Base-by-base conservation (phyloP, 805 yeast genomes). In the Myxozyma geophila region DNA sequence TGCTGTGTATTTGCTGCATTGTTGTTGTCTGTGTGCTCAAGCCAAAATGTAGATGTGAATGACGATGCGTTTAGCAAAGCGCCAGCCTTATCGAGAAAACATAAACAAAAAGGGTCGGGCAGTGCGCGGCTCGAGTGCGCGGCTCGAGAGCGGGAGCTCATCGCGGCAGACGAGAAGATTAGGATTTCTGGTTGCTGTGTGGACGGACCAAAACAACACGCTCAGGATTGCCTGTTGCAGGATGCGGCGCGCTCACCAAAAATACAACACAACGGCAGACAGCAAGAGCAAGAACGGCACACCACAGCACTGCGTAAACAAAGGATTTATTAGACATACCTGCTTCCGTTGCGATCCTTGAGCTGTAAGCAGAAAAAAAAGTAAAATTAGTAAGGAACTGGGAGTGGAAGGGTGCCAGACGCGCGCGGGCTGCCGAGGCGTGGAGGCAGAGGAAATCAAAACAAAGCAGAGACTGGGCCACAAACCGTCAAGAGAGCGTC, bases 311-410 rank as follows among this genome's bases (percentile, higher is more conserved):
- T 13, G 9, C 33, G 8, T 15, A 37, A n/a, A 17, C 6, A 23
- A 19, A 44, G 46, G 55, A 17, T 17, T n/a, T 4, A 8, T 35
- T 35, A 40, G 12, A 52, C 67, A 49, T 54, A 63, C 68, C 68
- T 66, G 63, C 67, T 61, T 37, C 96, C 96, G 66, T 83, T 88
- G 78, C 96, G 86, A 74, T 89, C 92, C 72, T 88, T 88, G 73
- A 90, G 82, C 55, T 88, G 80, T 46, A 81, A 74, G 10, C 12
- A 35, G 7, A 17, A 13, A 37, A 41, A 52, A n/a, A 2, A 37
- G 46, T 5, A n/a, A 47, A 46, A 36, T 47, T 33, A 43, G 54
- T 36, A 47, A 2, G 8, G 58, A 15, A 39, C 41, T 12, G 47
- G 9, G 37, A 39, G 40, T 36, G 37, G n/a, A 4, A 8, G 35